Conservation (phyloP, 108 stramenopile species). For the Chaetoceros tenuissimus region DNA sequence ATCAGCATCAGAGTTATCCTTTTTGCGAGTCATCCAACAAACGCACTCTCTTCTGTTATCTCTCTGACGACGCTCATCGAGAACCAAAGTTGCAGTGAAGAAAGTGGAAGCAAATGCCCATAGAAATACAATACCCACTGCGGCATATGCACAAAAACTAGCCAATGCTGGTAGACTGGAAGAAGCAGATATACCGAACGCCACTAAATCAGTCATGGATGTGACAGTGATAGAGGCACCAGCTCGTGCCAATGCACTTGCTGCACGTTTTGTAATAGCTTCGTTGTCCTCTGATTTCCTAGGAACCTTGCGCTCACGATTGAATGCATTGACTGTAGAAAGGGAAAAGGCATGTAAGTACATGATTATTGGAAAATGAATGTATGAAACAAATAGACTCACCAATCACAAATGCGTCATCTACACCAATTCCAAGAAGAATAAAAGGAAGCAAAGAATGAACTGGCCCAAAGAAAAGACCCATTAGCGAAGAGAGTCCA, state of each 20-base stretch:
- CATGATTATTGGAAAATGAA: slow-evolving; percentile 11
- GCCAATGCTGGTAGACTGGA: slow-evolving; percentile 61
- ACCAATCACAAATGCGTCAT: slow-evolving; percentile 82
- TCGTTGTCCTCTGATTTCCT: slow-evolving; percentile 32
- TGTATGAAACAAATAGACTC: slow-evolving; percentile 13
- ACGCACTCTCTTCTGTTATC: slow-evolving; percentile 57
- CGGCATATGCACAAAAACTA: slow-evolving; percentile 72
- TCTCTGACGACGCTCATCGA: slow-evolving; percentile 72
- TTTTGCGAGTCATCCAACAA: slow-evolving; percentile 47
- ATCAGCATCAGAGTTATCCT: slow-evolving; percentile 21
- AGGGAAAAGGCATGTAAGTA: too few relatives aligned
- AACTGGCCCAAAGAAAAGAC: slow-evolving; percentile 65
- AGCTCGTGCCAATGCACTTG: slow-evolving; percentile 40
- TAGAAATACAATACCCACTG: slow-evolving; percentile 56
- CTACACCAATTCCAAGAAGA: slow-evolving; percentile 76
- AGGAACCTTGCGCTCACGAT: slow-evolving; percentile 49
- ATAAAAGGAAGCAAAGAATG: slow-evolving; percentile 76
- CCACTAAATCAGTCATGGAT: slow-evolving; percentile 64
- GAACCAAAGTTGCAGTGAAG: slow-evolving; percentile 52
- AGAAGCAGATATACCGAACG: slow-evolving; percentile 62
- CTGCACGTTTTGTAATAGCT: slow-evolving; percentile 23
- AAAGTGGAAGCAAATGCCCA: slow-evolving; percentile 63
- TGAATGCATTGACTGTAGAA: slow-evolving; percentile 60
- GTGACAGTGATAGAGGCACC: slow-evolving; percentile 68
- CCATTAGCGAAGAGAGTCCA: slow-evolving; percentile 52